Conservation (phyloP, 192 early-diverging fungal species). For the Gonapodya prolifera region DNA sequence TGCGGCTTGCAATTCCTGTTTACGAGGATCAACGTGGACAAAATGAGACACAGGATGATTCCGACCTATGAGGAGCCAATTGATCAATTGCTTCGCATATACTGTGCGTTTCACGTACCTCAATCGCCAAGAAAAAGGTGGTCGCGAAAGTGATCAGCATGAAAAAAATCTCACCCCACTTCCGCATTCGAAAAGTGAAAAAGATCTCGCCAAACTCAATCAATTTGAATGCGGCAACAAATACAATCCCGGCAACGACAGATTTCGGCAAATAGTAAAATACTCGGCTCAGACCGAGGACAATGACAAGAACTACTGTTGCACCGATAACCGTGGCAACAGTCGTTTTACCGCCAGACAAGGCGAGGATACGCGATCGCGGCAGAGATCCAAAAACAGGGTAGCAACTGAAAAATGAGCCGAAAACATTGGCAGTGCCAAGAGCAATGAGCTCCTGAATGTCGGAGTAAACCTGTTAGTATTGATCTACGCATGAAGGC, state of each 20-base stretch:
- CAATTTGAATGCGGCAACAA: background rate
- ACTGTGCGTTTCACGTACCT: too few species aligned
- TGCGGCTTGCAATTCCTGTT: background rate
- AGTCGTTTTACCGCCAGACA: background rate
- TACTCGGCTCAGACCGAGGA: background rate
- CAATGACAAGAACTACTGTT: background rate
- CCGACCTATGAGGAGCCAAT: background rate
- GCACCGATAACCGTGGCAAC: background rate
- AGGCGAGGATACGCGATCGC: background rate
- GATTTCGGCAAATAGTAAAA: background rate
- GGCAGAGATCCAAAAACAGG: background rate
- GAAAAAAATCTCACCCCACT: background rate
- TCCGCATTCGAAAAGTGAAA: background rate
- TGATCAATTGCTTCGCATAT: background rate
- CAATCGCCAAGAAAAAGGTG: background rate
- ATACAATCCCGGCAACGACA: background rate
- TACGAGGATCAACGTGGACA: background rate
- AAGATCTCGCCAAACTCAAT: background rate
- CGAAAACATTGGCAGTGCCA: conserved; percentile 25
- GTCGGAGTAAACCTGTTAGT: conserved; percentile 21
- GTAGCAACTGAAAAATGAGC: conserved; percentile 21
- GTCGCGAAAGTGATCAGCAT: background rate
- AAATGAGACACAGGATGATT: background rate
- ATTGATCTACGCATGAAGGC: too few species aligned
- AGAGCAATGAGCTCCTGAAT: conserved; percentile 30